Evolutionary conservation across 208 protist species (phyloP).

Genomic region (Trypanosoma rangeli): DNA sequence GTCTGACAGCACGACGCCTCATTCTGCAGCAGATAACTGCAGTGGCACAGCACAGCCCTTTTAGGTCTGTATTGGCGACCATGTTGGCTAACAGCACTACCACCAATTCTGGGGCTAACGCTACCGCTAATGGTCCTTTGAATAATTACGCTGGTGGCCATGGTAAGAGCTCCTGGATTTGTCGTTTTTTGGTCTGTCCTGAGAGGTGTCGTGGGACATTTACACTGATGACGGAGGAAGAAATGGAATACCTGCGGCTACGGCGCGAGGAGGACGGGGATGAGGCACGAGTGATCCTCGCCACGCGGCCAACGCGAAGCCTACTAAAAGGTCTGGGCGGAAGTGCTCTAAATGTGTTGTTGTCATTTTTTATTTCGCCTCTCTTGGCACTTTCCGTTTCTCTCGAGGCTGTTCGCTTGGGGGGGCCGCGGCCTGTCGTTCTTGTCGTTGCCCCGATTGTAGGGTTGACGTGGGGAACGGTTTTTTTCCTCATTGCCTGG

Average conservation of each 20-base stretch:
- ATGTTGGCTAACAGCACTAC: constrained; percentile 21
- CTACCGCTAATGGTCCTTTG: background rate
- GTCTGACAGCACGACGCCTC: constrained; percentile 60
- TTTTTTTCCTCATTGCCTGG: constrained; percentile 56
- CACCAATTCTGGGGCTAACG: background rate
- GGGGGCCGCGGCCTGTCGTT: constrained; percentile 17
- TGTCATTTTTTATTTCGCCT: constrained; percentile 57
- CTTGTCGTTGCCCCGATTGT: constrained; percentile 46
- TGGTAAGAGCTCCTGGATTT: constrained; percentile 3
- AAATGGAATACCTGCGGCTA: constrained; percentile 61
- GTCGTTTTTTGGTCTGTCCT: constrained; percentile 17
- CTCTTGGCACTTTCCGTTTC: constrained; percentile 63
- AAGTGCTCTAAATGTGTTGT: constrained; percentile 41
- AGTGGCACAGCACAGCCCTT: constrained; percentile 58
- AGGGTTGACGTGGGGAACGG: constrained; percentile 49
- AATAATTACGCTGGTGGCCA: background rate
- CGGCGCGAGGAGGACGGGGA: constrained; percentile 54
- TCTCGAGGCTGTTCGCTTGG: constrained; percentile 52
- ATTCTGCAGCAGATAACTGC: constrained; percentile 73
- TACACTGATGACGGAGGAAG: constrained; percentile 63
- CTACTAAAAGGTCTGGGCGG: constrained; percentile 53
- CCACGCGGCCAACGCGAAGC: constrained; percentile 53
- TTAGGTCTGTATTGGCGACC: constrained; percentile 33
- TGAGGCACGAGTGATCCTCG: constrained; percentile 69
- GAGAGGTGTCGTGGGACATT: constrained; percentile 32